Base-by-base conservation (phyloP, 2,329 filamentous ascomycete species). In the Podosphaera fusca region DNA sequence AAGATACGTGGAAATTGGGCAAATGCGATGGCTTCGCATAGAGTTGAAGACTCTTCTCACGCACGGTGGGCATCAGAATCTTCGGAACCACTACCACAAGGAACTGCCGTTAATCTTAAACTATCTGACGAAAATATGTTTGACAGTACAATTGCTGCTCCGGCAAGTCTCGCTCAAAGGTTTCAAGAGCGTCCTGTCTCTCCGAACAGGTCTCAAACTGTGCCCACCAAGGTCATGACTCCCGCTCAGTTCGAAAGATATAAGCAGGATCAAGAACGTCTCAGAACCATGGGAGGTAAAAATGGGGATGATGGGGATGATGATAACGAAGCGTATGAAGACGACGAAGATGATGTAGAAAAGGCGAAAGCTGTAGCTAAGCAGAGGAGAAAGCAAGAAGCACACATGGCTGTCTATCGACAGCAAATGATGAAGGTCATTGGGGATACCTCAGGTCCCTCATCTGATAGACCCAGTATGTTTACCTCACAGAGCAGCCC, bases 401-500 rank as follows among this genome's bases (percentile, higher is more conserved):
- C 88, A 10, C 87, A 92, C 67, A 82, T 95, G 74, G 78, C 87
- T 1, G 83, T 94, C 1, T 94, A 94, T 68, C 80, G 88, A 58
- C 88, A 95, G 68, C 85, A 92, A 69, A 95, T 94, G 88, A 94
- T 90, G 85, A 94, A 94, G 70, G 84, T 92, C 35, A 94, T 87
- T 0, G 88, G 88, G 53, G 86, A 90, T 63, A 71, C 80, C 30
- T 68, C 75, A 69, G 58, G 74, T 9, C 70, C 72, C 47, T 62
- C 69, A 10, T 68, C 74, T 12, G 65, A 71, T 9, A 68, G 74
- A 33, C 77, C 80, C n/a, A 75, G 78, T 12, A 71, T 72, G 55
- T 73, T 76, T 21, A 71, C 75, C 38, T 79, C 78, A 3, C 73
- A 75, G 64, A 85, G 82, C 67, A 78, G 79, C 3, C 80, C 82